Percentiles rank a stretch among this genome's conserved stretches.
phyloP scores from a whole-genome alignment of 495 filamentous ascomycete genomes.

The Beverwykella pulmonaria region DNA sequence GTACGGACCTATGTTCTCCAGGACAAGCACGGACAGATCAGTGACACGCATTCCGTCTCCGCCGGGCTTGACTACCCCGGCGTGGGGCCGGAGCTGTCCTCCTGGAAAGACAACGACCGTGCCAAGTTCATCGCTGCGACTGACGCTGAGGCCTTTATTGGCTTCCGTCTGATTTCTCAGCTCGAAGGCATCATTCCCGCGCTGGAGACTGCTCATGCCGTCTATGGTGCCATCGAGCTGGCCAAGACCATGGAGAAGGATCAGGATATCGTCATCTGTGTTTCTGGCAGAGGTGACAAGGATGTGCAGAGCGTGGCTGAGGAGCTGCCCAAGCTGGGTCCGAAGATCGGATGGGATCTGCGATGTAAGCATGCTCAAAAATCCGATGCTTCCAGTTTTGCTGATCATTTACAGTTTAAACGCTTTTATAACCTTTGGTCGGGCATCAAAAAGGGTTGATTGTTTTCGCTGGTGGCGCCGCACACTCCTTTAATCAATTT shows the following conservation, averaged over 20 bases:
- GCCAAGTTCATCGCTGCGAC: constrained; percentile 91
- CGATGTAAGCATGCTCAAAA: constrained; percentile 59
- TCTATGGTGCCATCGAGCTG: constrained; percentile 83
- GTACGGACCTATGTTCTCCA: constrained; percentile 95
- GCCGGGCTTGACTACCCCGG: constrained; percentile 97
- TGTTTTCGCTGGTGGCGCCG: background rate
- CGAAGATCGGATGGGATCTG: constrained; percentile 94
- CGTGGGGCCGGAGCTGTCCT: constrained; percentile 87
- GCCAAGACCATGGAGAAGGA: constrained; percentile 90
- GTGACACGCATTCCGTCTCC: constrained; percentile 94
- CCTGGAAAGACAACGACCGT: constrained; percentile 86
- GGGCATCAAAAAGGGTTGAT: background rate
- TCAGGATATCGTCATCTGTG: constrained; percentile 90
- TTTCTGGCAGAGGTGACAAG: constrained; percentile 93
- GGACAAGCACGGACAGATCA: constrained; percentile 87
- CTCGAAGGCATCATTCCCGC: constrained; percentile 96
- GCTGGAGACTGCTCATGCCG: constrained; percentile 89
- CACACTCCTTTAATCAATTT: background rate
- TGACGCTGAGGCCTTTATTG: constrained; percentile 87
- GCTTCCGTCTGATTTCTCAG: constrained; percentile 81
- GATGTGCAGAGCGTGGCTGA: constrained; percentile 98
- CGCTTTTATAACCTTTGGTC: background rate
- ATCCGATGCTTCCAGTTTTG: too few relatives aligned
- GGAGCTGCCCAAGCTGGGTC: constrained; percentile 84
- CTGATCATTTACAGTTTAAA: constrained; percentile 14